Conservation (phyloP, 1,284 basidiomycete species). For the Trichosporon faecale region DNA sequence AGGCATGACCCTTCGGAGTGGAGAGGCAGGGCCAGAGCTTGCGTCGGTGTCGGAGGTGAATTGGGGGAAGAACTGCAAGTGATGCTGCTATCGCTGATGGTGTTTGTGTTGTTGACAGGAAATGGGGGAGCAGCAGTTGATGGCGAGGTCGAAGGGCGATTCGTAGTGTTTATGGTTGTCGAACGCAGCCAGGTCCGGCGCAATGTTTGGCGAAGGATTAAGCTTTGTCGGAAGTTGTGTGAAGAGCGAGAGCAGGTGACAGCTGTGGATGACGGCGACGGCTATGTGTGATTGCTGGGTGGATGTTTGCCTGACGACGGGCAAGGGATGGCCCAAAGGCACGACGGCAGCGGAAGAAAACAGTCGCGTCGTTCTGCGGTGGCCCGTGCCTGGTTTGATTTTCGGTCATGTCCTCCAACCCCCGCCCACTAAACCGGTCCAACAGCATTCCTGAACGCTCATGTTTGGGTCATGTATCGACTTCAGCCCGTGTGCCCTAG, state of each 20-base stretch:
- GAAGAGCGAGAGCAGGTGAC: not conserved
- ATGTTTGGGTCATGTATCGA: not conserved
- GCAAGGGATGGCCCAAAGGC: not conserved
- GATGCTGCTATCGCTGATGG: not conserved
- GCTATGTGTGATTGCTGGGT: not conserved
- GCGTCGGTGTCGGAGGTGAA: not conserved
- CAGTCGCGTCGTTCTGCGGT: not conserved
- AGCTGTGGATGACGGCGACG: not conserved
- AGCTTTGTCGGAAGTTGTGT: not conserved
- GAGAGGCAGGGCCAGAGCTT: not conserved
- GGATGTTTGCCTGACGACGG: slow-evolving; percentile 10
- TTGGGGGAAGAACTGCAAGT: not conserved
- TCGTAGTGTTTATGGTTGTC: not conserved
- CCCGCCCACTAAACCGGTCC: not conserved
- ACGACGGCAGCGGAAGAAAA: not conserved
- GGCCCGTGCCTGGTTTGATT: slow-evolving; percentile 4
- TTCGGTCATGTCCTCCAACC: not conserved
- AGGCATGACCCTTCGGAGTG: not conserved
- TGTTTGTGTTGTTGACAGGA: not conserved
- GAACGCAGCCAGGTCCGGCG: not conserved
- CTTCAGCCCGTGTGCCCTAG: not conserved
- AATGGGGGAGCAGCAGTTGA: not conserved
- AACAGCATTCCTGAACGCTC: not conserved
- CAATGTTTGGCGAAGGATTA: slow-evolving; percentile 4
- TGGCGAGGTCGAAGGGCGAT: not conserved